phyloP scores from a whole-genome alignment of 768 basidiomycete species.

The Tricholoma sp. region DNA sequence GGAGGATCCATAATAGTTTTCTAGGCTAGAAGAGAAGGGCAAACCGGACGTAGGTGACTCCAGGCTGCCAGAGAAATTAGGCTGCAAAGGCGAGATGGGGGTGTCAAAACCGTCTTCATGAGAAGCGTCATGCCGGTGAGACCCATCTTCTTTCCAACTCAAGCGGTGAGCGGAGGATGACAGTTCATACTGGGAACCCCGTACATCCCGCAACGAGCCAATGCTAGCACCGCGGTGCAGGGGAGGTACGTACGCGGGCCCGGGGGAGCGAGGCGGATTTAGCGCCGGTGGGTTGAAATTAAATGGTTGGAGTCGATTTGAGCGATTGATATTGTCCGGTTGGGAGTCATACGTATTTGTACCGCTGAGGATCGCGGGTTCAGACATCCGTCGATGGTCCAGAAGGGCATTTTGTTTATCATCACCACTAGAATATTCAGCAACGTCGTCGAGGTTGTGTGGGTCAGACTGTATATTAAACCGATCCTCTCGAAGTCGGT shows the following conservation, averaged over 20 bases:
- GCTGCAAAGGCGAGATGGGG: slow-evolving; percentile 51
- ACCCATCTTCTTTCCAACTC: slow-evolving; percentile 32
- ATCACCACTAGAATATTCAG: slow-evolving; percentile 30
- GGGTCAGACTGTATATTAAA: slow-evolving; percentile 29
- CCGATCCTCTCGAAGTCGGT: slow-evolving; percentile 36
- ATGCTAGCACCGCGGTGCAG: slow-evolving; percentile 43
- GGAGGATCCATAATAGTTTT: slow-evolving; percentile 53
- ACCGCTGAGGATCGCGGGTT: slow-evolving; percentile 45
- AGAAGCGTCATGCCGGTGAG: slow-evolving; percentile 27
- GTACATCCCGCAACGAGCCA: slow-evolving; percentile 40
- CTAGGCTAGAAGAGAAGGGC: slow-evolving; percentile 42
- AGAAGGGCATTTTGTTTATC: slow-evolving; percentile 33
- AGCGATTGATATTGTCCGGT: slow-evolving; percentile 24
- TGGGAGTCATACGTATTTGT: slow-evolving; percentile 35
- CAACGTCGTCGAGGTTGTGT: slow-evolving; percentile 30
- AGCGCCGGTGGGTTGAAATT: slow-evolving; percentile 29
- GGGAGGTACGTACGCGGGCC: slow-evolving; percentile 34
- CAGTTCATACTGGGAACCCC: slow-evolving; percentile 33
- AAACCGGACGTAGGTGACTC: slow-evolving; percentile 31
- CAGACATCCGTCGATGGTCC: slow-evolving; percentile 67
- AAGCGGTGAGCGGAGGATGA: slow-evolving; percentile 22
- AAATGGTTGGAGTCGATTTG: slow-evolving; percentile 38
- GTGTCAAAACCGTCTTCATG: slow-evolving; percentile 35
- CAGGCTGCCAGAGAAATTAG: slow-evolving; percentile 43
- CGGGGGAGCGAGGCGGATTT: slow-evolving; percentile 28